These are phyloP conservation scores for Hypoxylon sp. DNA, from an alignment of 2,329 filamentous ascomycete species.

Conservation along the genomic window DNA sequence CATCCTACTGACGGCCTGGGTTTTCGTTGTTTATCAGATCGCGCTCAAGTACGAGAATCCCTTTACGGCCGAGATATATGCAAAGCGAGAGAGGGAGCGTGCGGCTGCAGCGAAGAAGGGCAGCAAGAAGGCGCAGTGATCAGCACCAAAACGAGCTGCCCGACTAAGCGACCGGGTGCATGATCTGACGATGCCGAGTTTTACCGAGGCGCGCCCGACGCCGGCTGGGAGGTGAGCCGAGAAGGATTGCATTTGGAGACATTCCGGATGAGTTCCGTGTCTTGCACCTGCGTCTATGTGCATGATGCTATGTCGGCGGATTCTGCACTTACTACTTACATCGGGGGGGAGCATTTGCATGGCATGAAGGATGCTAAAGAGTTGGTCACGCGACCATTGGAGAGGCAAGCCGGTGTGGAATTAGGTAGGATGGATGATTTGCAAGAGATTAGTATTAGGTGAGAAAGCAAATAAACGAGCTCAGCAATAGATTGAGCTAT, in stretches of 20 bases:
- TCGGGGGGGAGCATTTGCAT: conserved; percentile 18
- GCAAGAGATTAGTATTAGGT: not conserved
- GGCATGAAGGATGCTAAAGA: conserved; percentile 18
- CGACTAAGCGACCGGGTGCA: conserved; percentile 11
- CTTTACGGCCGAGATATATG: conserved; percentile 94
- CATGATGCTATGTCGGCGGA: conserved; percentile 10
- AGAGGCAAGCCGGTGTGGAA: not conserved
- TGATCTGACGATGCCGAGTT: conserved; percentile 19
- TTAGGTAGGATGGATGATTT: not conserved
- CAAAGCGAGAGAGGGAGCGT: conserved; percentile 79
- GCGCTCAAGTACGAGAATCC: conserved; percentile 92
- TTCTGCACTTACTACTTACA: conserved; percentile 22
- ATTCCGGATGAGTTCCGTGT: conserved; percentile 19
- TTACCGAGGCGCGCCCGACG: conserved; percentile 36
- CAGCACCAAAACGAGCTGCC: conserved; percentile 11
- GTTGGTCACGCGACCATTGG: conserved; percentile 13
- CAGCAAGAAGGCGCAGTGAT: conserved; percentile 68
- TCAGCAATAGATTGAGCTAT: not conserved
- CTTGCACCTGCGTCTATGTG: not conserved
- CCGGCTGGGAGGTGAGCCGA: conserved; percentile 20
- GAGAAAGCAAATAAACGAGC: conserved; percentile 1
- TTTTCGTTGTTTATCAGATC: conserved; percentile 82
- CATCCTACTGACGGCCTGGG: conserved; percentile 79
- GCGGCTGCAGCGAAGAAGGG: conserved; percentile 61
- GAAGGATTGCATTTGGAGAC: conserved; percentile 14